phyloP scores from a whole-genome alignment of 176 grass and related monocot genomes.

The Canna indica region DNA sequence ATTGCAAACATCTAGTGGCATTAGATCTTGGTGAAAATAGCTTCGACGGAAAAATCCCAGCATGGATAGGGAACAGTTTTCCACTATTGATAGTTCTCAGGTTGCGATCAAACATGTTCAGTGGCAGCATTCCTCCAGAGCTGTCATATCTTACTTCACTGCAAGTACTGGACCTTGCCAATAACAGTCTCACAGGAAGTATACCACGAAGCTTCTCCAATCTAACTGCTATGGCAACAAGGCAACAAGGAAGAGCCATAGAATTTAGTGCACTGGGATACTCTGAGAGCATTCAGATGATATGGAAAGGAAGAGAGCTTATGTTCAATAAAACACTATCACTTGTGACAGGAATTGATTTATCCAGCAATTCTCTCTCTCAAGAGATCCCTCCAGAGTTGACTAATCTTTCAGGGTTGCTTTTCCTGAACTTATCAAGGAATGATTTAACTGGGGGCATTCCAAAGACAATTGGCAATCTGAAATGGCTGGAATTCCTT shows the following conservation, averaged over 20 bases:
- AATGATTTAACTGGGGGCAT: constrained; percentile 35
- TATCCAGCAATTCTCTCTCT: constrained; percentile 40
- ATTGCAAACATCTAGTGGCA: constrained; percentile 21
- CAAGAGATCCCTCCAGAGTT: constrained; percentile 42
- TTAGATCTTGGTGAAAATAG: constrained; percentile 45
- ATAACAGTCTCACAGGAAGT: constrained; percentile 38
- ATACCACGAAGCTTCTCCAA: constrained; percentile 48
- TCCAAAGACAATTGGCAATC: constrained; percentile 15
- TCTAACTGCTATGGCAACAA: constrained; percentile 34
- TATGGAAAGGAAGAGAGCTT: constrained; percentile 42
- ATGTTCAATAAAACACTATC: constrained; percentile 35
- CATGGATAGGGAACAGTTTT: constrained; percentile 35
- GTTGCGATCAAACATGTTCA: constrained; percentile 44
- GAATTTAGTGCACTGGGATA: constrained; percentile 27
- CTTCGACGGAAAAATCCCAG: constrained; percentile 44
- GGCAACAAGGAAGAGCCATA: constrained; percentile 13
- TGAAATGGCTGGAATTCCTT: constrained; percentile 29
- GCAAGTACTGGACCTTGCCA: constrained; percentile 46
- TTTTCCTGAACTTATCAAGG: constrained; percentile 52
- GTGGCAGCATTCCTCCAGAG: constrained; percentile 27
- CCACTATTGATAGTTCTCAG: constrained; percentile 37
- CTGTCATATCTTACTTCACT: constrained; percentile 32
- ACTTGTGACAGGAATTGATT: constrained; percentile 42
- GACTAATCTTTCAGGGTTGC: constrained; percentile 33
- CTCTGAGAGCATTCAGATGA: constrained; percentile 39